Evolutionary conservation across 106 monocot species (phyloP).

Genomic region (Dioscorea dumetorum): DNA sequence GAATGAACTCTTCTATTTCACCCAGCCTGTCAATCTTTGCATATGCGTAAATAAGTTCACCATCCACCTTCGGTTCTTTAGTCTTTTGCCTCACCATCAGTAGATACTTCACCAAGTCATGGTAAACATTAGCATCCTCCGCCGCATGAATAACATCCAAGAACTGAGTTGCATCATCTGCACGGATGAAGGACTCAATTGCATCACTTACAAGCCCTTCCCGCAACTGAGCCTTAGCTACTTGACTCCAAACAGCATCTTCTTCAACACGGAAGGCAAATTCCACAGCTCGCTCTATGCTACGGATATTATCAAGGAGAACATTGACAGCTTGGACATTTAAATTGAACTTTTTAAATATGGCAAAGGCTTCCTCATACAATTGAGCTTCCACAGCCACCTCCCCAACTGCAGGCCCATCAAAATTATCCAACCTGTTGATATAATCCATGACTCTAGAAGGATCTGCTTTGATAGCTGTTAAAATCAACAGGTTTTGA

Average conservation of each 20-base stretch:
- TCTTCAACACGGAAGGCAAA: constrained; percentile 98
- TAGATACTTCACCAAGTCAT: constrained; percentile 85
- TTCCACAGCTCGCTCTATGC: constrained; percentile 89
- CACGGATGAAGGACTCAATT: constrained; percentile 97
- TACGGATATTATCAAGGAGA: constrained; percentile 78
- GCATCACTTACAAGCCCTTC: constrained; percentile 96
- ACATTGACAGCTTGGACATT: constrained; percentile 95
- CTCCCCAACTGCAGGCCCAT: constrained; percentile 95
- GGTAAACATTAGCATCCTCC: constrained; percentile 75
- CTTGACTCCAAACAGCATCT: constrained; percentile 98
- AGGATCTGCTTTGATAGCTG: constrained; percentile 93
- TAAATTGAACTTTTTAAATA: constrained; percentile 96
- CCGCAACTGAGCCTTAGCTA: constrained; percentile 86
- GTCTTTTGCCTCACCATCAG: constrained; percentile 91
- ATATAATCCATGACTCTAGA: constrained; percentile 98
- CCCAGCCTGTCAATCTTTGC: constrained; percentile 86
- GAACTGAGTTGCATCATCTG: constrained; percentile 89
- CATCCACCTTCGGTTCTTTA: constrained; percentile 87
- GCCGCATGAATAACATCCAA: constrained; percentile 84
- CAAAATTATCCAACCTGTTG: constrained; percentile 95
- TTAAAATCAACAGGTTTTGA: constrained; percentile 89
- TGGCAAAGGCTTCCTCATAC: constrained; percentile 94
- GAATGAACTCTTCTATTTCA: constrained; percentile 95
- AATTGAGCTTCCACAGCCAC: constrained; percentile 91
- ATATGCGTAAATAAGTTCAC: constrained; percentile 92